Evolutionary conservation across 352 stramenopile species (phyloP).

Genomic region (Paralagenidium karlingii): DNA sequence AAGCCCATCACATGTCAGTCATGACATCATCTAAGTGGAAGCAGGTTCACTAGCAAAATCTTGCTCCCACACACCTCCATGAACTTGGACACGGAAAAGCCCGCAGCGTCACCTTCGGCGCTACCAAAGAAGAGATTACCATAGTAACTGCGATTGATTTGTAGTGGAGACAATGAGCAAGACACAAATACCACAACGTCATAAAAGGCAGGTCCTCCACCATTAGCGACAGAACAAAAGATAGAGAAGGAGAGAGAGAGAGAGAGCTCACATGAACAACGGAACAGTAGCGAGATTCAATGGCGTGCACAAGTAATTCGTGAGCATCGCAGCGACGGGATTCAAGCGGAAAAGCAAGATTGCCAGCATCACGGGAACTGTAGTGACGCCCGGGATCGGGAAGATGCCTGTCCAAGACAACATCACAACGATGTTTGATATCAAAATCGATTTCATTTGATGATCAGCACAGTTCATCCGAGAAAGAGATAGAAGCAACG

Average conservation of each 20-base stretch:
- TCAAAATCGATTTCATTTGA: background rate
- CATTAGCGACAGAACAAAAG: background rate
- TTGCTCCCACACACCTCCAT: constrained; percentile 18
- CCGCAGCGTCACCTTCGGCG: constrained; percentile 17
- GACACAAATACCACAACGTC: background rate
- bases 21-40: background rate
- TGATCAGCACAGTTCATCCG: background rate
- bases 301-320: constrained; percentile 67
- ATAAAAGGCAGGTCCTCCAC: background rate
- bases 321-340: constrained; percentile 68
- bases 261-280: constrained; percentile 50
- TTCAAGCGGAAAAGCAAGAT: constrained; percentile 77
- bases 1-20: background rate
- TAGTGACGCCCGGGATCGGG: constrained; percentile 63
- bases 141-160: constrained; percentile 26
- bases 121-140: constrained; percentile 30
- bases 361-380: constrained; percentile 53
- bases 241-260: background rate
- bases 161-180: background rate
- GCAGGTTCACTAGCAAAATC: background rate
- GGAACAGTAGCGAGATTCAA: constrained; percentile 67
- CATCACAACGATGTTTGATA: background rate
- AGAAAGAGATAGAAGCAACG: background rate
- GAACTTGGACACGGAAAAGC: constrained; percentile 53
- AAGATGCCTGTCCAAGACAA: constrained; percentile 33